Conservation (phyloP, 805 yeast species). For the Yamadazyma takamatsuzukensis region DNA sequence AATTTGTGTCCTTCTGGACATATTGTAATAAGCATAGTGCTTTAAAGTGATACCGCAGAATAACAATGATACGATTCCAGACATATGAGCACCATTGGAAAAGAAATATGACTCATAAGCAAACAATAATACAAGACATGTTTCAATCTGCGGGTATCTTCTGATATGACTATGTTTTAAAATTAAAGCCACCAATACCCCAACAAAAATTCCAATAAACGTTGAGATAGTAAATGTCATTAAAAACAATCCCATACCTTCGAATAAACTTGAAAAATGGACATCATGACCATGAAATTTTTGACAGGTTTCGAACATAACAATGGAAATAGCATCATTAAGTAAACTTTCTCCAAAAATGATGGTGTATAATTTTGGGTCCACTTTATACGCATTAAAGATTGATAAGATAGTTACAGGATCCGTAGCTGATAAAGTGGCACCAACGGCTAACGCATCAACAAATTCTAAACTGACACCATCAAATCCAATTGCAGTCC, state of each 20-base stretch:
- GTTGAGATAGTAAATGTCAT: conserved; percentile 92
- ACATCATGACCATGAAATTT: conserved; percentile 85
- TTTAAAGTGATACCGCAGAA: conserved; percentile 96
- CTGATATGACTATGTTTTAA: conserved; percentile 90
- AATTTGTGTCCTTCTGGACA: conserved; percentile 95
- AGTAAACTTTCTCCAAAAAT: conserved; percentile 94
- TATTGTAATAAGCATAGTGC: conserved; percentile 95
- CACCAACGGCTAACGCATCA: conserved; percentile 97
- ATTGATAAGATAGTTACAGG: conserved; percentile 96
- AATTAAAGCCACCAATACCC: conserved; percentile 83
- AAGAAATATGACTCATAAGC: conserved; percentile 97
- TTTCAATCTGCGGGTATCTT: conserved; percentile 95
- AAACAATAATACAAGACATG: conserved; percentile 82
- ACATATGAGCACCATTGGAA: conserved; percentile 99
- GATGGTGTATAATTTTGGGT: conserved; percentile 94
- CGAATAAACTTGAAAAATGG: conserved; percentile 71
- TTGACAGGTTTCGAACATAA: conserved; percentile 98
- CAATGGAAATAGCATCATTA: conserved; percentile 97
- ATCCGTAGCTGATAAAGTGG: conserved; percentile 96
- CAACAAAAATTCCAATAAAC: conserved; percentile 83
- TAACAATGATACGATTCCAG: conserved; percentile 91
- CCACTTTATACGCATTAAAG: conserved; percentile 96
- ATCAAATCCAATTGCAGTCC: conserved; percentile 91
- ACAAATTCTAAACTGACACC: conserved; percentile 86
- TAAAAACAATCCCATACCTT: conserved; percentile 89